Evolutionary conservation across 2,329 filamentous ascomycete species (phyloP), one percentile per base, ranked within the genome.

Genomic region (Colletotrichum melonis): DNA sequence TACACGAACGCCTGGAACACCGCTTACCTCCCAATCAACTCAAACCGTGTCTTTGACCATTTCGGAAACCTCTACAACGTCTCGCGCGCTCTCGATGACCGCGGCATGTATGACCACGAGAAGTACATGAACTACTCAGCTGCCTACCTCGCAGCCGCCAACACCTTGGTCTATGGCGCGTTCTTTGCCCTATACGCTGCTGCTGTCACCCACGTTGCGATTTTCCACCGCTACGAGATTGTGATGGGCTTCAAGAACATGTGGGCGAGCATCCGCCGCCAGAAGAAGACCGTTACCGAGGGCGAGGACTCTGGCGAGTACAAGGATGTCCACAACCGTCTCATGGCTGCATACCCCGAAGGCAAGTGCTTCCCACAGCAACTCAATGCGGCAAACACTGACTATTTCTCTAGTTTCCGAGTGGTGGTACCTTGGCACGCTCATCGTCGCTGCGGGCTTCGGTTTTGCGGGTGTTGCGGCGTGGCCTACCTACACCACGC

Each of bases 401-500:
- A 73, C 3, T 32, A 9, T 9, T 11, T 9, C 54, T 74, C 22
- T 72, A 75, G 81, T 83, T 0, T 84, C 85, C 4, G 83, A 84
- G 57, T 86, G 83, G 84, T 86, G 85, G 84, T 86, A 84, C 67
- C 71, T 80, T 1, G 71, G 78, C 24, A 74, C 78, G 4, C 78
- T 85, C 2, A 57, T 81, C 5, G 64, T 81, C 3, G 80, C 84
- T 35, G 77, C 85, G 30, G 80, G 78, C 19, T 77, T 83, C 19
- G 82, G 82, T 4, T 78, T 82, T 56, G 81, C 79, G 11, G 84
- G 82, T 30, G 79, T 86, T 26, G 79, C 81, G 3, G 80, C 78
- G n/a, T 86, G 82, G 81, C 81, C 83, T 2, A 86, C 84, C 0
- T 80, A 85, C 65, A 85, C 85, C 1, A 81, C 81, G 1, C 80